Percentiles rank a stretch among this genome's conserved stretches.
phyloP scores from a whole-genome alignment of 441 rosid species.

The Viola pubescens region DNA sequence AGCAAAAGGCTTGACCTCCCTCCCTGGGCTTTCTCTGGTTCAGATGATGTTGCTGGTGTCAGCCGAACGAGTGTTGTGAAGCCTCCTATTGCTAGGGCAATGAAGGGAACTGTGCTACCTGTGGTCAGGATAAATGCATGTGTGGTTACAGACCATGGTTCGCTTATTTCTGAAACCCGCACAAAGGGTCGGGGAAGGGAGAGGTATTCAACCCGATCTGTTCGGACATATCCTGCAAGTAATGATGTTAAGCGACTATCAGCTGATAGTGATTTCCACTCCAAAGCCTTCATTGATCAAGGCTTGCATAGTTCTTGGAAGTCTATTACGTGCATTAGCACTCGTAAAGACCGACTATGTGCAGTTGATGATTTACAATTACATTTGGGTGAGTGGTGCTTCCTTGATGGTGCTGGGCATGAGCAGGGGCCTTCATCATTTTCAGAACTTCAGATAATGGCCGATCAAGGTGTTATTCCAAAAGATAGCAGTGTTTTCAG shows the following conservation, averaged over 20 bases:
- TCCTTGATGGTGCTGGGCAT: conserved; percentile 90
- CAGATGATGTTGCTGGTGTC: conserved; percentile 43
- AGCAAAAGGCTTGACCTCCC: conserved; percentile 91
- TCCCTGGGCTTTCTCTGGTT: conserved; percentile 75
- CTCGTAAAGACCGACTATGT: conserved; percentile 63
- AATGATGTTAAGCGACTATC: conserved; percentile 59
- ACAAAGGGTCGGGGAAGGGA: conserved; percentile 67
- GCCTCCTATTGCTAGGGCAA: conserved; percentile 51
- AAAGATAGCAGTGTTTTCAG: conserved; percentile 80
- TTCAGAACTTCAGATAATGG: conserved; percentile 68
- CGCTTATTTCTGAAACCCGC: conserved; percentile 70
- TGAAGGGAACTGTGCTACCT: conserved; percentile 63
- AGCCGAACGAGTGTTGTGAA: conserved; percentile 37
- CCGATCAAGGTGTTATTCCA: conserved; percentile 58
- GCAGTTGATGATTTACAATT: conserved; percentile 66
- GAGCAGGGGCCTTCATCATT: conserved; percentile 80
- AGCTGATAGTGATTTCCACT: conserved; percentile 51
- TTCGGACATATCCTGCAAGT: conserved; percentile 51
- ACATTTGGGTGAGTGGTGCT: conserved; percentile 95
- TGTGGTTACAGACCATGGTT: conserved; percentile 92
- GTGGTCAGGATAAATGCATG: conserved; percentile 97
- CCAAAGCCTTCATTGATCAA: conserved; percentile 33
- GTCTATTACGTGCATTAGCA: conserved; percentile 35
- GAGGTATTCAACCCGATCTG: conserved; percentile 57
- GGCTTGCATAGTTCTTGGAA: conserved; percentile 43